Conservation (phyloP, 306 rosid genomes). For the Pachyrhizus erosus region DNA sequence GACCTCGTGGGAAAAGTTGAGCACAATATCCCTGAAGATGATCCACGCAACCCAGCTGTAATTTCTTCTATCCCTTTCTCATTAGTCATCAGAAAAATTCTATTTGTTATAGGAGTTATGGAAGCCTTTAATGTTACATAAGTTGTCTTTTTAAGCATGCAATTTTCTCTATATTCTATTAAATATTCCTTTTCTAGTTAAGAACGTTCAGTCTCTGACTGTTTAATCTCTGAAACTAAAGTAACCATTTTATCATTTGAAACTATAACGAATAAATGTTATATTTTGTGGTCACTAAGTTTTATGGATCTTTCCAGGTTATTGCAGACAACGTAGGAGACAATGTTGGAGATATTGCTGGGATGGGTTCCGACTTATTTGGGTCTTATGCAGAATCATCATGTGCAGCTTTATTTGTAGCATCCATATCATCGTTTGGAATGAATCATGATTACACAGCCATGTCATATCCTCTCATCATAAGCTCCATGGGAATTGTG, state of each 20-base stretch:
- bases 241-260: neutral
- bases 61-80: conserved; percentile 32
- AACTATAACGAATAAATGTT: neutral
- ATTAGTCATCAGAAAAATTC: neutral
- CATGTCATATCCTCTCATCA: conserved; percentile 76
- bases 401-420: conserved; percentile 79
- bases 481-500: conserved; percentile 75
- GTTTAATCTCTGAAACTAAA: neutral
- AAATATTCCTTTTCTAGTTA: neutral
- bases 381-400: conserved; percentile 80
- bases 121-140: conserved; percentile 12
- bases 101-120: conserved; percentile 1
- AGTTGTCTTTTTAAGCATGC: neutral
- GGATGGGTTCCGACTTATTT: conserved; percentile 80
- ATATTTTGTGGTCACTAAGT: neutral
- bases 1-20: conserved; percentile 77
- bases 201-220: neutral
- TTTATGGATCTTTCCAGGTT: conserved; percentile 53
- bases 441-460: conserved; percentile 62
- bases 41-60: conserved; percentile 79
- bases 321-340: conserved; percentile 85
- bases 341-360: conserved; percentile 80
- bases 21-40: conserved; percentile 76
- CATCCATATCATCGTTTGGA: conserved; percentile 79
- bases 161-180: neutral